Evolutionary conservation across 192 early-diverging fungal genomes (phyloP), one percentile per base, ranked within the genome.

Genomic region (Chytriomyces sp.): DNA sequence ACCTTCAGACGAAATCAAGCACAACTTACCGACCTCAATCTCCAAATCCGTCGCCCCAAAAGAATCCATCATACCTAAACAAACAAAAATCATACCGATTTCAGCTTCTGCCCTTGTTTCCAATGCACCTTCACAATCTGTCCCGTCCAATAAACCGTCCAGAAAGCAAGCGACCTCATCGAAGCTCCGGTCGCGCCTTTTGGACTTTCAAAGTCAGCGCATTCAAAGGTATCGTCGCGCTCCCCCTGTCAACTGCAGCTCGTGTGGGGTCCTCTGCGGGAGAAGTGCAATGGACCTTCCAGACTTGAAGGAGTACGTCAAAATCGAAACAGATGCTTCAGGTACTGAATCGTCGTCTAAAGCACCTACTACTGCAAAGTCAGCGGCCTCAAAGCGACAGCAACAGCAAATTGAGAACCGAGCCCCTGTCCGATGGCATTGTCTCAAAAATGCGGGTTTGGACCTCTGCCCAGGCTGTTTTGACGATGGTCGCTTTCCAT

Each of bases 381-480:
- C 63, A 31, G 30, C 63, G 14, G n/a, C 19, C 7, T 19, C 17
- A 8, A 17, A 10, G 44, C 63, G n/a, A 12, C 38, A 52, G 22
- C 38, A 19, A 25, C 10, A 14, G n/a, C 49, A 58, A 58, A 32
- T 66, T 26, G 19, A 2, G 68, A 70, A 40, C 39, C 39, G 36
- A 12, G 19, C 10, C 30, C 61, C n/a, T 14, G 22, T 57, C 1
- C 54, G 68, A 57, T 70, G 68, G 68, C 68, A 70, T 32, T 70
- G 68, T 32, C 31, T 70, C 36, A 52, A 55, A 41, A 59, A 56
- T 68, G 75, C 33, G 39, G 22, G 26, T 17, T 52, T 91, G 40
- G 91, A 93, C 70, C 76, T 99, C 14, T 99, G 97, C 71, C 72
- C 87, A 25, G 88, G 86, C 63, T 99, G 97, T 83, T 99, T 91